Percentiles rank a stretch among this genome's conserved stretches.
Evolutionary conservation across 192 early-diverging fungal genomes (phyloP).

Genomic region (Entomortierella beljakovae): DNA sequence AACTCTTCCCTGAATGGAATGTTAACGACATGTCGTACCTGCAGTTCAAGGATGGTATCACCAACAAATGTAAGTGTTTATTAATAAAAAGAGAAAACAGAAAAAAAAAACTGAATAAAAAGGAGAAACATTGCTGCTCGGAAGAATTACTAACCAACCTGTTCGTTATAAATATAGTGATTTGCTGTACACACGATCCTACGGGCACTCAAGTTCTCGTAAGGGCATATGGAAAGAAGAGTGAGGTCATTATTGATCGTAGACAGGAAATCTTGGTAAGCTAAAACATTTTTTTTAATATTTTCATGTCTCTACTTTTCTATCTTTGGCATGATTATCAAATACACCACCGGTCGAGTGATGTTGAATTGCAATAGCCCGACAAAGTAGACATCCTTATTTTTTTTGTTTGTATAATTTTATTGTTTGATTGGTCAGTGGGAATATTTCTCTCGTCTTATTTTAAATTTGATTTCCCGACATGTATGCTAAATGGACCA

Average conservation of each 20-base stretch:
- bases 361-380: too few species aligned
- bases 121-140: too few species aligned
- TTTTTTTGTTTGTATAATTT: too few species aligned
- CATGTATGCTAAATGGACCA: background rate
- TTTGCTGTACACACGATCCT: constrained; percentile 74
- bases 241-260: constrained; percentile 90
- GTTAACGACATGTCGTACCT: constrained; percentile 65
- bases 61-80: constrained; percentile 74
- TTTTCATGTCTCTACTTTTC: too few species aligned
- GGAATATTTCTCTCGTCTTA: background rate
- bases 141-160: too few species aligned
- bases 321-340: too few species aligned
- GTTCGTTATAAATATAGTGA: constrained; percentile 64
- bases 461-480: constrained; percentile 2
- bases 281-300: background rate
- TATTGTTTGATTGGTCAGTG: background rate
- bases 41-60: constrained; percentile 86
- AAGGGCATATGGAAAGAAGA: constrained; percentile 89
- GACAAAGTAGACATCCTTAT: too few species aligned
- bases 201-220: constrained; percentile 77
- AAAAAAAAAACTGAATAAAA: too few species aligned
- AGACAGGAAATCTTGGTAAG: constrained; percentile 88
- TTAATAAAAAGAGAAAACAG: background rate
- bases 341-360: too few species aligned
- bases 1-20: constrained; percentile 73